Evolutionary conservation across 1,284 basidiomycete genomes (phyloP), one percentile per base, ranked within the genome.

Genomic region (Melampsora americana): DNA sequence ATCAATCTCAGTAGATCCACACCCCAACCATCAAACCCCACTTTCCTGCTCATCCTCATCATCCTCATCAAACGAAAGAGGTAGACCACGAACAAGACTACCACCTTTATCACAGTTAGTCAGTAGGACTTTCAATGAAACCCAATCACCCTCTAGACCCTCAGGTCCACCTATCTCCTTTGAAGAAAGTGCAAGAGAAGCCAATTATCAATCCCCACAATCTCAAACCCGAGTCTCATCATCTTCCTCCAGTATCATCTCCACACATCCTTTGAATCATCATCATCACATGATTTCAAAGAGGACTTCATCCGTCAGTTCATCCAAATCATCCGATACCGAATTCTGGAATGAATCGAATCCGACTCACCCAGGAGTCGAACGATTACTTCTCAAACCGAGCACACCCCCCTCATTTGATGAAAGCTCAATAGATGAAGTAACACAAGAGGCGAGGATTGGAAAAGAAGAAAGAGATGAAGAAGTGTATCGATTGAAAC

Each of bases 111-210:
- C 53, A 6, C 53, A 56, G n/a, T 28, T 56, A 28, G 39, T 42
- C 39, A 42, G 39, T 12, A 42, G 39, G 39, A 42, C 39, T 1
- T 42, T 28, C 26, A 23, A 56, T 23, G 53, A 56, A 28, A 42
- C 39, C 11, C 53, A 56, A 56, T 56, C 53, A 23, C 53, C 53
- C 2, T 56, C 53, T 1, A 6, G 53, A 56, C 18, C 7, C 26
- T 23, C 53, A 23, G 71, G 71, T 14, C 71, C 71, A 12, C 71
- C 71, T 2, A 66, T 28, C 28, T 74, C 71, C 12, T 74, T 74
- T 20, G 71, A 74, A 42, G 71, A 44, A 0, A 74, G 71, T 60
- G 71, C 71, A 0, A 28, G 71, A 3, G 64, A 74, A 53, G 71
- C 71, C 5, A 64, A 39, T 6, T 26, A 66, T 11, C 39, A 66